phyloP scores from a whole-genome alignment of 1,139 yeast species.

The Keqinozyma sinolaborantium region DNA sequence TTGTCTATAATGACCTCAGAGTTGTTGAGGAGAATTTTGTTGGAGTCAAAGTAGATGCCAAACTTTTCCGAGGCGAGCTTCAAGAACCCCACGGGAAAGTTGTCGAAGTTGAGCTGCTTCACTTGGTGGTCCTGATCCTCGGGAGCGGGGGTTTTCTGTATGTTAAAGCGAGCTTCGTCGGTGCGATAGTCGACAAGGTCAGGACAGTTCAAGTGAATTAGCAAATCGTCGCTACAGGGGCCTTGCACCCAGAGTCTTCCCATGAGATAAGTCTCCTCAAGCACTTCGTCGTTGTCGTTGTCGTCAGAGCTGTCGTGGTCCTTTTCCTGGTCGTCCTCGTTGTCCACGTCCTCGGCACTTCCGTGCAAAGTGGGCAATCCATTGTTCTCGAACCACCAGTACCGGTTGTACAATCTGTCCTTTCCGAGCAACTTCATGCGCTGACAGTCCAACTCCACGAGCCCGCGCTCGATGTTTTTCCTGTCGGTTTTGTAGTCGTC shows the following conservation, averaged over 20 bases:
- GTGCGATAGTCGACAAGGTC: slow-evolving; percentile 4
- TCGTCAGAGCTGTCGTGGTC: slow-evolving; percentile 37
- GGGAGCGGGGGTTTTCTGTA: slow-evolving; percentile 1
- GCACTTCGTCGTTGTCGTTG: slow-evolving; percentile 35
- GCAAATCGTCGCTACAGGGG: slow-evolving; percentile 65
- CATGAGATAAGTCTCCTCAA: slow-evolving; percentile 68
- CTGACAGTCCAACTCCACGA: slow-evolving; percentile 72
- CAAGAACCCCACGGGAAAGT: slow-evolving; percentile 16
- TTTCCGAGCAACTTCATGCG: slow-evolving; percentile 75
- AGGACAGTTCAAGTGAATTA: slow-evolving; percentile 14
- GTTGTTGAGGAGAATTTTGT: slow-evolving; percentile 13
- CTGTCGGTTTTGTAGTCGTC: slow-evolving; percentile 45
- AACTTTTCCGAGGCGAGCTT: slow-evolving; percentile 15
- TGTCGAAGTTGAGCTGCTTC: slow-evolving; percentile 14
- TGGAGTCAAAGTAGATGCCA: slow-evolving; percentile 15
- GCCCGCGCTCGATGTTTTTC: slow-evolving; percentile 49
- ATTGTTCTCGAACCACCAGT: slow-evolving; percentile 93
- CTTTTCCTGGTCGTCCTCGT: slow-evolving; percentile 28
- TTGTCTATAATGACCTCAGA: slow-evolving; percentile 27
- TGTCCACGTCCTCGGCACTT: slow-evolving; percentile 32
- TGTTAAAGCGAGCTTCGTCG: slow-evolving; percentile 3
- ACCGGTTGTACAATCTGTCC: slow-evolving; percentile 80
- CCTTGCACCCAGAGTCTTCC: slow-evolving; percentile 96
- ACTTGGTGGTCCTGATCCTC: slow-evolving; percentile 6
- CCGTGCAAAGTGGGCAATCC: slow-evolving; percentile 67